Conservation (phyloP, 768 basidiomycete genomes). For the Phaffia tasmanica region DNA sequence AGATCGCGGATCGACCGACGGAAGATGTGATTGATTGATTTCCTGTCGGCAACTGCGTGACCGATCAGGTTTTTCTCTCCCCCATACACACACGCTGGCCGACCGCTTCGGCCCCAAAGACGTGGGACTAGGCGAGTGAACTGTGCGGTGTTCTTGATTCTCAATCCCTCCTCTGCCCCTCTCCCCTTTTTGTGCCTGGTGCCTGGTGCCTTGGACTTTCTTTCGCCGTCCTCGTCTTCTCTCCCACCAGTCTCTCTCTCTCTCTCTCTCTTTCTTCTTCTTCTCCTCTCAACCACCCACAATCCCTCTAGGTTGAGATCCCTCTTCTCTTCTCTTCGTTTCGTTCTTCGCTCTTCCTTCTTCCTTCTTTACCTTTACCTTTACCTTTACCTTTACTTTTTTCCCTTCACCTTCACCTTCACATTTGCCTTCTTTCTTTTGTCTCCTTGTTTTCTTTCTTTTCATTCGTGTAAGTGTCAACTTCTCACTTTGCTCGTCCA, state of each 20-base stretch:
- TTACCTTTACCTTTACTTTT: background rate
- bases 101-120: too few relatives aligned
- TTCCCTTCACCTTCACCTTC: too few relatives aligned
- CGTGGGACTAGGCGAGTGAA: too few relatives aligned
- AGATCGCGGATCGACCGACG: too few relatives aligned
- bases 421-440: background rate
- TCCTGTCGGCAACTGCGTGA: too few relatives aligned
- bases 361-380: background rate
- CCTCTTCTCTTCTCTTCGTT: background rate
- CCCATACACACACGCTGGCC: too few relatives aligned
- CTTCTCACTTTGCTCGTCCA: too few relatives aligned
- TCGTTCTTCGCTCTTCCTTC: background rate
- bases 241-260: background rate
- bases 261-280: background rate
- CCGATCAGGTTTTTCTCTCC: too few relatives aligned
- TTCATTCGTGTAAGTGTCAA: background rate
- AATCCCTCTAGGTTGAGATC: background rate
- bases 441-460: background rate
- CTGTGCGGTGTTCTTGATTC: background rate
- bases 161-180: background rate
- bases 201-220: too few relatives aligned
- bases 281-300: constrained; percentile 6
- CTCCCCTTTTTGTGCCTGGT: background rate
- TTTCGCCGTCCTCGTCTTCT: background rate
- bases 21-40: too few relatives aligned